A percentile compares a stretch with the other conserved stretches of the same genome.
These are phyloP conservation scores for Vitis hybrid DNA, from an alignment of 177 flowering plant species.

Conservation along the genomic window DNA sequence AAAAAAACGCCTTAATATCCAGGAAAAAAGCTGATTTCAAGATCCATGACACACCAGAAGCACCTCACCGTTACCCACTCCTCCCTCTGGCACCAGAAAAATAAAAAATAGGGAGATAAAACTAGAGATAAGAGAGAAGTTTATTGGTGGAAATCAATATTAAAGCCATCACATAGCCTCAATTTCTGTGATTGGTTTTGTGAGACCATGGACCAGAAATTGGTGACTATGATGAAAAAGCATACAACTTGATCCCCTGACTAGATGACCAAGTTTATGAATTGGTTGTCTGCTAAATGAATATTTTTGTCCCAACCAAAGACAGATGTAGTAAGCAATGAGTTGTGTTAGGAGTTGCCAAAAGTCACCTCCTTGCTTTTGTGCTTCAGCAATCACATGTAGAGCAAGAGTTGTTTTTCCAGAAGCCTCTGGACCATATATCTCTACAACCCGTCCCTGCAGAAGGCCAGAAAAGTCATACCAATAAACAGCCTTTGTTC, in stretches of 20 bases:
- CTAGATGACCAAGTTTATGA: no score
- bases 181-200: background rate
- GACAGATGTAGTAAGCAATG: no score
- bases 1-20: background rate
- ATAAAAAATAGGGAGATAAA: background rate
- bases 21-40: background rate
- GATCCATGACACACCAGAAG: background rate
- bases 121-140: no score
- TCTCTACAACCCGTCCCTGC: constrained; percentile 94
- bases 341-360: background rate
- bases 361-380: constrained; percentile 72
- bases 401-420: constrained; percentile 91
- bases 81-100: background rate
- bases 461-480: constrained; percentile 5
- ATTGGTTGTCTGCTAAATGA: no score
- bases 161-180: background rate
- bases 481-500: no score
- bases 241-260: no score
- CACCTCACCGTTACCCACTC: no score
- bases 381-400: constrained; percentile 68
- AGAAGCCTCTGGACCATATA: constrained; percentile 97
- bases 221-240: no score
- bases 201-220: background rate
- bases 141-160: background rate
- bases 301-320: no score